Percentiles rank a stretch among this genome's conserved stretches.
Conservation (phyloP, 768 basidiomycete species). For the Mycena metata region DNA sequence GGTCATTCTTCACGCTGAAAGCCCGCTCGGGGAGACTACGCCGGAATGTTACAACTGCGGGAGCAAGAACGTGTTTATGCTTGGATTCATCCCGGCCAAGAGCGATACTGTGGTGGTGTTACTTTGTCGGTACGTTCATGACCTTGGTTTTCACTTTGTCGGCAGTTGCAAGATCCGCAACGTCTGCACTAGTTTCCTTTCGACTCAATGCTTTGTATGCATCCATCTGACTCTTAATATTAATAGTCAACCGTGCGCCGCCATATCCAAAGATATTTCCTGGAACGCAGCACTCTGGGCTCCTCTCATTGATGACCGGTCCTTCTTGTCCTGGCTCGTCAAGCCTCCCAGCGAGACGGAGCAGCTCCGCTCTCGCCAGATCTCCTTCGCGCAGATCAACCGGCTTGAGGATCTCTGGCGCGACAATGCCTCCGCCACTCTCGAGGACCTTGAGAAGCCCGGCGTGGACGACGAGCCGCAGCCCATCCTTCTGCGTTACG, state of each 20-base stretch:
- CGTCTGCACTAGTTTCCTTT: too few species aligned
- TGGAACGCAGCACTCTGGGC: constrained; percentile 99
- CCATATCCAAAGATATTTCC: constrained; percentile 96
- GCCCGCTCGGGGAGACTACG: constrained; percentile 95
- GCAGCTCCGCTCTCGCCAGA: constrained; percentile 95
- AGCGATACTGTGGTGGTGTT: constrained; percentile 98
- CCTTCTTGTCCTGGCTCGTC: constrained; percentile 99
- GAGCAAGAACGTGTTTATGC: constrained; percentile 99
- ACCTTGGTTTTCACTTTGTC: constrained; percentile 20
- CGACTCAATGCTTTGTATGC: constrained; percentile 18
- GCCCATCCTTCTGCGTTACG: constrained; percentile 89
- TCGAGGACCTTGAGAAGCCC: constrained; percentile 97
- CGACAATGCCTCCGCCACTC: constrained; percentile 92
- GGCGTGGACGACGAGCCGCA: constrained; percentile 99
- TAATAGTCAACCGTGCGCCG: constrained; percentile 94
- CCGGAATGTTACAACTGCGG: constrained; percentile 99
- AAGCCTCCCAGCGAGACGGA: constrained; percentile 97
- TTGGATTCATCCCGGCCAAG: constrained; percentile 99
- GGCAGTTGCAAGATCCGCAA: neutral
- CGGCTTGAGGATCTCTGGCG: constrained; percentile 98
- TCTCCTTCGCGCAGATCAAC: constrained; percentile 97
- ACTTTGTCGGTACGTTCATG: constrained; percentile 84
- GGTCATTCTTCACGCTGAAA: constrained; percentile 95
- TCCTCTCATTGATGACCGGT: constrained; percentile 97
- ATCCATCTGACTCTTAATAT: constrained; percentile 13